Evolutionary conservation across 2,329 filamentous ascomycete species (phyloP).

Genomic region (Atkinsonella hypoxylon): DNA sequence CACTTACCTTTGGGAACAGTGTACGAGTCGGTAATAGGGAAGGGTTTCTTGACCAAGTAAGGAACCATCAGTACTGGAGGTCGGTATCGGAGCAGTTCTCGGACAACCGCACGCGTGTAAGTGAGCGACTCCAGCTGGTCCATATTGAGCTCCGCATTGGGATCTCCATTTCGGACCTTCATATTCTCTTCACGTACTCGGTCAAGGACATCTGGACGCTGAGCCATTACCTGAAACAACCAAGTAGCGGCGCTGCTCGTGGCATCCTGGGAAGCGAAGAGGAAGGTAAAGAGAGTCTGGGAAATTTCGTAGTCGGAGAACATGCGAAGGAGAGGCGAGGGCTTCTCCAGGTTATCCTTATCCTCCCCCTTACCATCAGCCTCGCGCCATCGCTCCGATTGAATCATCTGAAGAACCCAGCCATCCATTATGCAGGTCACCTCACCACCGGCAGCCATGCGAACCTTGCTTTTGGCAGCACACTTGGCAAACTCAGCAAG

Average conservation of each 20-base stretch:
- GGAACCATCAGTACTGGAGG: constrained; percentile 97
- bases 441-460: constrained; percentile 79
- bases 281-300: constrained; percentile 88
- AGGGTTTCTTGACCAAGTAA: constrained; percentile 87
- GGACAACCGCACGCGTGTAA: constrained; percentile 86
- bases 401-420: constrained; percentile 82
- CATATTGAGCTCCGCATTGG: constrained; percentile 58
- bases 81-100: constrained; percentile 83
- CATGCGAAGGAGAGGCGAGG: constrained; percentile 66
- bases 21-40: constrained; percentile 78
- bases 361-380: constrained; percentile 60
- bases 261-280: constrained; percentile 95
- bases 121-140: constrained; percentile 80
- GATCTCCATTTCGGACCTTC: constrained; percentile 60
- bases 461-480: constrained; percentile 83
- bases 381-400: constrained; percentile 72
- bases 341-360: constrained; percentile 65
- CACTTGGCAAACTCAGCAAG: constrained; percentile 82
- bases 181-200: constrained; percentile 88
- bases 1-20: constrained; percentile 73
- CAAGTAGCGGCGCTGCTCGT: constrained; percentile 89
- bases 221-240: constrained; percentile 89
- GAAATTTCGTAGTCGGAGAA: constrained; percentile 88
- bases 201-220: constrained; percentile 84
- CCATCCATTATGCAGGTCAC: constrained; percentile 89